Evolutionary conservation across 345 rosid species (phyloP).

Genomic region (Populus pruinosa): DNA sequence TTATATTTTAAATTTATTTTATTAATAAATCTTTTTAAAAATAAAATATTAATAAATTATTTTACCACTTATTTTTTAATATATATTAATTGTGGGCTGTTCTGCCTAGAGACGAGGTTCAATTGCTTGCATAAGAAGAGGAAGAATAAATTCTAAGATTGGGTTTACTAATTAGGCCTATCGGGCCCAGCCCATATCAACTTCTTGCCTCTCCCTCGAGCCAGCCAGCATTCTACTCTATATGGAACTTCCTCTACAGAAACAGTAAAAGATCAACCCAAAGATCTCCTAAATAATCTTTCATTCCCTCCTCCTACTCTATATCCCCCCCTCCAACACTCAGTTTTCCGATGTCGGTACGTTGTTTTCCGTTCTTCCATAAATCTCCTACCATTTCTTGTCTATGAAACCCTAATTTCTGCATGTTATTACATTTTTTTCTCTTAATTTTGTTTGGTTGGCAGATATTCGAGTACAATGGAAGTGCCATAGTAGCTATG

Average conservation of each 20-base stretch:
- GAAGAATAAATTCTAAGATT: not conserved
- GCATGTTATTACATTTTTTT: not conserved
- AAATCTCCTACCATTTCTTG: not conserved
- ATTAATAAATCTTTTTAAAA: too few relatives aligned
- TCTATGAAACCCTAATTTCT: slow-evolving; percentile 6
- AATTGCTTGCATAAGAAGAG: too few relatives aligned
- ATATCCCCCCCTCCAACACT: not conserved
- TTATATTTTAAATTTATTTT: too few relatives aligned
- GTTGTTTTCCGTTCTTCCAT: slow-evolving; percentile 8
- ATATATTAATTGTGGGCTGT: not conserved
- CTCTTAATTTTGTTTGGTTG: not conserved
- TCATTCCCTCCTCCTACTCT: not conserved
- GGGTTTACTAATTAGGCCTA: not conserved
- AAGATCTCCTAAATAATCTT: not conserved
- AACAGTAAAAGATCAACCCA: not conserved
- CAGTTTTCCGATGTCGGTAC: slow-evolving; percentile 48
- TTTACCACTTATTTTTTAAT: too few relatives aligned
- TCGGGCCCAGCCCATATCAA: not conserved
- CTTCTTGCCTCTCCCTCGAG: not conserved
- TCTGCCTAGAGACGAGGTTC: not conserved
- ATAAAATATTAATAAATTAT: too few relatives aligned
- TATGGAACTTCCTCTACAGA: not conserved
- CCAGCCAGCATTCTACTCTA: not conserved
- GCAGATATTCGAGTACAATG: slow-evolving; percentile 97
- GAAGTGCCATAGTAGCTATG: slow-evolving; percentile 97